A percentile compares a stretch with the other conserved stretches of the same genome.
Evolutionary conservation across 2,329 filamentous ascomycete genomes (phyloP).

Genomic region (Aspergillus latus): DNA sequence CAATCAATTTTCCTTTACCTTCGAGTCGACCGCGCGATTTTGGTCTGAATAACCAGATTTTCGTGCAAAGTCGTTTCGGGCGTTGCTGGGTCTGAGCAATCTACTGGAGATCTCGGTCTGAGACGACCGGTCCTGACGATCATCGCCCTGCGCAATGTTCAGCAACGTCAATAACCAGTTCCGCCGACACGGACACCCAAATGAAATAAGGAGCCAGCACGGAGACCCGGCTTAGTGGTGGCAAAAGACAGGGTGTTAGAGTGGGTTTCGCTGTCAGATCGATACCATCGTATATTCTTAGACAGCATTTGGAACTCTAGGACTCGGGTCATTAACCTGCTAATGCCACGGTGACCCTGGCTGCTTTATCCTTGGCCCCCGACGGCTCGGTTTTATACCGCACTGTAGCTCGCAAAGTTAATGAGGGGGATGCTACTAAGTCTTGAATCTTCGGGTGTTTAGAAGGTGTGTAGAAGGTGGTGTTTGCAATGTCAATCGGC

Average conservation of each 20-base stretch:
- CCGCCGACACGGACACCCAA: background rate
- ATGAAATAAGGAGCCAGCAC: background rate
- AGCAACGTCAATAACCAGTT: background rate
- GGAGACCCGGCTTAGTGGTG: background rate
- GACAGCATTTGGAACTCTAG: background rate
- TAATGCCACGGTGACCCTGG: constrained; percentile 1
- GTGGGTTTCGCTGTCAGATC: background rate
- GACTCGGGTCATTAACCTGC: background rate
- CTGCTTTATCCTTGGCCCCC: background rate
- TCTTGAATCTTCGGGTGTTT: too few relatives aligned
- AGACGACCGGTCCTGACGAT: background rate
- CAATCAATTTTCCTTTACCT: background rate
- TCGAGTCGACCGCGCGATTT: background rate
- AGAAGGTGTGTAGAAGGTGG: too few relatives aligned
- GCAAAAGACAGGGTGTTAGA: constrained; percentile 4
- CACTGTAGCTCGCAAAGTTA: background rate
- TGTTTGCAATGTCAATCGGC: background rate
- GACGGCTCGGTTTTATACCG: background rate
- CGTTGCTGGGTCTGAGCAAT: background rate
- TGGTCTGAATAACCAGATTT: background rate
- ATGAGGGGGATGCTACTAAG: too few relatives aligned
- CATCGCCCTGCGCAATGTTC: background rate
- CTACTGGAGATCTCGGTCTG: background rate
- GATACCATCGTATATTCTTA: background rate
- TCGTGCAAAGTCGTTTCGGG: background rate